phyloP scores from a whole-genome alignment of 1,284 basidiomycete species.

The Rhodofomes roseus region DNA sequence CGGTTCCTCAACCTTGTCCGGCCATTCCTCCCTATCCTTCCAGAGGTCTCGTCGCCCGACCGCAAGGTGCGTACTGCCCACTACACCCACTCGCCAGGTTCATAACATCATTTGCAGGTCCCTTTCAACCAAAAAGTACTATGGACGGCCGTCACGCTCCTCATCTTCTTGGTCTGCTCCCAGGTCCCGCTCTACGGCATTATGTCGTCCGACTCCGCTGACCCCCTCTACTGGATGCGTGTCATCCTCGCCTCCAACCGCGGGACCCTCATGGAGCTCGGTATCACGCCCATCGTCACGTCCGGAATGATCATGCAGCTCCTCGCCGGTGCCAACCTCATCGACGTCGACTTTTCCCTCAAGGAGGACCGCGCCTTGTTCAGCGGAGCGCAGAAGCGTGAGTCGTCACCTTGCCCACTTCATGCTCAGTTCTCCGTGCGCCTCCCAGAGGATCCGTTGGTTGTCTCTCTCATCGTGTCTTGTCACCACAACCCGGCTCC shows the following conservation, averaged over 20 bases:
- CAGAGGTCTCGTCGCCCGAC: constrained; percentile 94
- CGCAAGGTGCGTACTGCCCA: constrained; percentile 64
- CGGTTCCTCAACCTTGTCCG: constrained; percentile 95
- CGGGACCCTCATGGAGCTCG: constrained; percentile 98
- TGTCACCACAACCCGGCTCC: no score
- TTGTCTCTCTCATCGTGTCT: no score
- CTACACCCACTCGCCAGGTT: not conserved
- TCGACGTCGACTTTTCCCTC: constrained; percentile 95
- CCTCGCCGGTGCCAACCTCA: constrained; percentile 93
- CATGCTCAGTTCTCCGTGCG: no score
- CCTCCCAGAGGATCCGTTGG: no score
- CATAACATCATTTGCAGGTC: constrained; percentile 45
- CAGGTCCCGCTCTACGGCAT: constrained; percentile 97
- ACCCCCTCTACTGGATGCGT: constrained; percentile 99
- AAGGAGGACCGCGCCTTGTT: constrained; percentile 98
- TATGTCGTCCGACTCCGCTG: constrained; percentile 97
- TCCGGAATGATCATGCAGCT: constrained; percentile 99
- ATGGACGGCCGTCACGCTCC: constrained; percentile 96
- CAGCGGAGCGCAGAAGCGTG: constrained; percentile 95
- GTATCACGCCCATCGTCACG: constrained; percentile 96
- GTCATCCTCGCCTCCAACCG: constrained; percentile 98
- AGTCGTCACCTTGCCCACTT: constrained; percentile 33
- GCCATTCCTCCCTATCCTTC: constrained; percentile 90
- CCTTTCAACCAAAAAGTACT: constrained; percentile 95
- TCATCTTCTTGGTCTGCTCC: constrained; percentile 97